phyloP scores from a whole-genome alignment of 495 filamentous ascomycete genomes.

The Amniculicola lignicola region DNA sequence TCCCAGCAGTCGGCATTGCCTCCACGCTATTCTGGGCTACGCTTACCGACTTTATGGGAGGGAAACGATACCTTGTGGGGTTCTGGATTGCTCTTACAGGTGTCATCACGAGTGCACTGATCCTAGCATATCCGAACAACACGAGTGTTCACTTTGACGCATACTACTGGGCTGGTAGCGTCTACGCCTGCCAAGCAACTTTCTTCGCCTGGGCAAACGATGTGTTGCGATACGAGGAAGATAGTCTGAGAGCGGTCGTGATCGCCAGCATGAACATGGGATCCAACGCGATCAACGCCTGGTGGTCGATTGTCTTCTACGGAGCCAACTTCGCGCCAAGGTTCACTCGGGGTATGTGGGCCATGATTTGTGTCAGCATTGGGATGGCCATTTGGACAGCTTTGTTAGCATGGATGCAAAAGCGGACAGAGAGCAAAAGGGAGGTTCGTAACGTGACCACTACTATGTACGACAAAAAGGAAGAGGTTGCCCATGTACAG shows the following conservation, averaged over 20 bases:
- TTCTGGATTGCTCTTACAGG: conserved; percentile 54
- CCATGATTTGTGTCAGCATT: conserved; percentile 33
- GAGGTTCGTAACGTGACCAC: background rate
- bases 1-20: conserved; percentile 49
- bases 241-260: conserved; percentile 83
- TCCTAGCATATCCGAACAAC: conserved; percentile 46
- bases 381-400: conserved; percentile 33
- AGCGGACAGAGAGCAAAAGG: conserved; percentile 25
- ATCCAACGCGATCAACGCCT: conserved; percentile 55
- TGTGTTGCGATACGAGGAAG: conserved; percentile 66
- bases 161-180: conserved; percentile 54
- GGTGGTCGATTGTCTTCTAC: conserved; percentile 66
- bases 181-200: conserved; percentile 57
- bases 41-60: conserved; percentile 51
- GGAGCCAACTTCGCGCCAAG: conserved; percentile 55
- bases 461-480: conserved; percentile 1
- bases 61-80: conserved; percentile 51
- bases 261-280: conserved; percentile 77
- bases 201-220: conserved; percentile 65
- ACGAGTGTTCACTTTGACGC: conserved; percentile 49
- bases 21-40: conserved; percentile 55
- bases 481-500: background rate
- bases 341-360: conserved; percentile 46
- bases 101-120: conserved; percentile 48
- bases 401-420: conserved; percentile 20